Conservation (phyloP, 1,139 yeast genomes). For the Kurtzmaniella quercitrusa region DNA sequence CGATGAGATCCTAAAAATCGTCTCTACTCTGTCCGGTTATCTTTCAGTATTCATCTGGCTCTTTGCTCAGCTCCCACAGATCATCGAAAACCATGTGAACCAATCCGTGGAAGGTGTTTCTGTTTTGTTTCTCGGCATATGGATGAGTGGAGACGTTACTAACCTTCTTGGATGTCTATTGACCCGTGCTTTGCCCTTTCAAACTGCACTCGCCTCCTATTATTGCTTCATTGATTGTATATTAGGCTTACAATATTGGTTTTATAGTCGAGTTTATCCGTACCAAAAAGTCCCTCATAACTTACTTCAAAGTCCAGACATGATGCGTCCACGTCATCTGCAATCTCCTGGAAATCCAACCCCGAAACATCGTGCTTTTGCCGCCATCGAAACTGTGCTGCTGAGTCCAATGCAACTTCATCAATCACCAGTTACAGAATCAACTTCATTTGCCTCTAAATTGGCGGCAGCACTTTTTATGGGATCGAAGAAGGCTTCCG, state of each 20-base stretch:
- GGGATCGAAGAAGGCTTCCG: constrained; percentile 9
- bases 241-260: constrained; percentile 54
- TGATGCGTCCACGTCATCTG: constrained; percentile 13
- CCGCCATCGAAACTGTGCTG: not conserved
- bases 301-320: constrained; percentile 21
- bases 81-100: constrained; percentile 64
- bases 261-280: constrained; percentile 19
- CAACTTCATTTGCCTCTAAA: constrained; percentile 4
- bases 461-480: constrained; percentile 5
- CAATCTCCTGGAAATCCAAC: not conserved
- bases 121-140: constrained; percentile 60
- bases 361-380: not conserved
- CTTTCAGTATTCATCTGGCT: constrained; percentile 52
- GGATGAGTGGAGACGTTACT: constrained; percentile 82
- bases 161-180: constrained; percentile 71
- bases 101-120: constrained; percentile 82
- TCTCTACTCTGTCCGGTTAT: constrained; percentile 21
- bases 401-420: not conserved
- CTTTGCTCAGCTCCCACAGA: constrained; percentile 84
- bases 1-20: constrained; percentile 9
- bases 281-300: constrained; percentile 22
- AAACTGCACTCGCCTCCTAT: constrained; percentile 63
- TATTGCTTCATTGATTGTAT: constrained; percentile 71
- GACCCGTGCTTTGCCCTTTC: constrained; percentile 73
- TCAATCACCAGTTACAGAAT: not conserved